Evolutionary conservation across 306 rosid species (phyloP).

Genomic region (Canavalia ensiformis): DNA sequence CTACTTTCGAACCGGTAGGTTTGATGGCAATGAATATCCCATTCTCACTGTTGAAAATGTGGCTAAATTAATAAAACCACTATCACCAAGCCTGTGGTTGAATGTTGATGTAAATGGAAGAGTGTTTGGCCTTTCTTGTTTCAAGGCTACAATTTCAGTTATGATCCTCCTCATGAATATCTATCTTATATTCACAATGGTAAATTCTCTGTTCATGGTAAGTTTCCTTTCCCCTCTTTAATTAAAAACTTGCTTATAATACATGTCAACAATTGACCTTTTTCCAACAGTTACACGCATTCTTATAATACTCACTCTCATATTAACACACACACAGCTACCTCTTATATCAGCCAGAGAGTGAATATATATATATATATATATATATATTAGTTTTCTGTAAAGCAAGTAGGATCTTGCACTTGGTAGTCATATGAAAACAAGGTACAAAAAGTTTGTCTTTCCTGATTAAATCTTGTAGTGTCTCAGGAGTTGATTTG

Average conservation of each 20-base stretch:
- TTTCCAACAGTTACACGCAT: too few species aligned
- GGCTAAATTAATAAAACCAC: constrained; percentile 46
- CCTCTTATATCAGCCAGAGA: background rate
- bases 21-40: constrained; percentile 61
- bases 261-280: background rate
- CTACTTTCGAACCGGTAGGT: constrained; percentile 60
- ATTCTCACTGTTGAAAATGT: constrained; percentile 68
- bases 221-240: constrained; percentile 44
- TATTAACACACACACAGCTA: too few species aligned
- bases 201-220: constrained; percentile 81
- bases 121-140: constrained; percentile 18
- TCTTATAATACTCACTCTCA: too few species aligned
- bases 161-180: constrained; percentile 81
- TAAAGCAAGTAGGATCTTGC: too few species aligned
- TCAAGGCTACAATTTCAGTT: constrained; percentile 66
- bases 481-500: too few species aligned
- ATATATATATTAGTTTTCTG: too few species aligned
- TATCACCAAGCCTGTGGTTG: constrained; percentile 75
- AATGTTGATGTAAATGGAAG: constrained; percentile 75
- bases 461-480: too few species aligned
- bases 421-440: too few species aligned
- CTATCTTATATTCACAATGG: constrained; percentile 66
- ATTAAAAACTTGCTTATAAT: background rate
- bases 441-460: too few species aligned
- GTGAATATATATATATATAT: background rate